Percentiles rank a stretch among this genome's conserved stretches.
Evolutionary conservation across 441 rosid genomes (phyloP).

Genomic region (Gossypium aridum): DNA sequence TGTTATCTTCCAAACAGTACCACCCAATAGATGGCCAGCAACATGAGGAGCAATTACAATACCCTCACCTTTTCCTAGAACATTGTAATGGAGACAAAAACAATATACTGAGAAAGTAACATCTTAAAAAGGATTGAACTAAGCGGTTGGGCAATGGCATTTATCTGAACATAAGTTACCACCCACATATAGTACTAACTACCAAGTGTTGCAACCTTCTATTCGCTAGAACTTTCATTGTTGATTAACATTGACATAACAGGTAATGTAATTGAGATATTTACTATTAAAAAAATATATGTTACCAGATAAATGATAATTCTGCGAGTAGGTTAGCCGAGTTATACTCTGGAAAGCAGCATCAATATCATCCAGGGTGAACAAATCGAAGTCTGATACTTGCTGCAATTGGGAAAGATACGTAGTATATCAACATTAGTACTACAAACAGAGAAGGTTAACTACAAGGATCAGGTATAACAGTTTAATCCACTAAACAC

Average conservation of each 20-base stretch:
- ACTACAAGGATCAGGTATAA: neutral
- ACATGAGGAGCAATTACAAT: constrained; percentile 92
- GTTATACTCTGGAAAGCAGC: constrained; percentile 81
- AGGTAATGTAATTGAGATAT: neutral
- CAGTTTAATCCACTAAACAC: neutral
- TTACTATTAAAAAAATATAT: neutral
- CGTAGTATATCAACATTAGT: neutral
- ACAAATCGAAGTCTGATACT: constrained; percentile 87
- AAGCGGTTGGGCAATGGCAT: neutral
- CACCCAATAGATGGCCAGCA: constrained; percentile 95
- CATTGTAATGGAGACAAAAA: constrained; percentile 1
- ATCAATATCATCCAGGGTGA: constrained; percentile 87
- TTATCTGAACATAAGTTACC: neutral
- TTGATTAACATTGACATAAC: neutral
- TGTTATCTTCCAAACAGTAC: constrained; percentile 91
- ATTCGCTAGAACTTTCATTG: neutral
- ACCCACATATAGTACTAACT: neutral
- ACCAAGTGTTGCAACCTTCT: neutral
- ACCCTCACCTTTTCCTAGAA: constrained; percentile 87
- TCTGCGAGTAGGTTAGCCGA: constrained; percentile 86
- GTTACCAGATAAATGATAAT: constrained; percentile 77
- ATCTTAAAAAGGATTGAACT: neutral
- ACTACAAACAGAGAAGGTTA: neutral
- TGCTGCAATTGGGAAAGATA: constrained; percentile 45
- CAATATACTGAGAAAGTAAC: constrained; percentile 3